Percentiles rank a stretch among this genome's conserved stretches.
Evolutionary conservation across 2,329 filamentous ascomycete genomes (phyloP).

Genomic region (Dactylellina cionopaga): DNA sequence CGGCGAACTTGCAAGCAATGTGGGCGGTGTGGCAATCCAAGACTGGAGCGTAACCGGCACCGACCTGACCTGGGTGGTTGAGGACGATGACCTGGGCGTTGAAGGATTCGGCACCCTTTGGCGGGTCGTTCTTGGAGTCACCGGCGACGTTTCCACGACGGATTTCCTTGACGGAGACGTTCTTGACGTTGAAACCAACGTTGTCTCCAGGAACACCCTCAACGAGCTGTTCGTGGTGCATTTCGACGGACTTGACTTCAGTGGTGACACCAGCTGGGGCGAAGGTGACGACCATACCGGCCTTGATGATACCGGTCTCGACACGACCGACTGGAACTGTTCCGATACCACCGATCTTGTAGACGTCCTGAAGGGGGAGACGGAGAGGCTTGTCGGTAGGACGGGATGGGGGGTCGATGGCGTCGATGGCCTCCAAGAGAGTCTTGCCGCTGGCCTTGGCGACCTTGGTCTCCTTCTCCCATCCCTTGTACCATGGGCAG

Average conservation of each 20-base stretch:
- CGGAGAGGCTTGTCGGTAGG: constrained; percentile 99
- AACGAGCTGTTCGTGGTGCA: constrained; percentile 84
- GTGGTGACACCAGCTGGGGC: constrained; percentile 98
- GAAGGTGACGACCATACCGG: constrained; percentile 95
- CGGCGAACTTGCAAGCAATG: constrained; percentile 99
- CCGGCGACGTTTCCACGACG: constrained; percentile 99
- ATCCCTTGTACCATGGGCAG: constrained; percentile 99
- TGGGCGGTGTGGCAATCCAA: constrained; percentile 99
- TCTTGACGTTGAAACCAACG: constrained; percentile 99
- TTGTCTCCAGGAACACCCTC: constrained; percentile 99
- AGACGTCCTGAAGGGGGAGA: constrained; percentile 99
- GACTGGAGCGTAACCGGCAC: constrained; percentile 98
- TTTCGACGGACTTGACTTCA: constrained; percentile 99
- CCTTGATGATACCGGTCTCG: constrained; percentile 97
- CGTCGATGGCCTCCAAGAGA: constrained; percentile 97
- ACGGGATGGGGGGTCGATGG: constrained; percentile 90
- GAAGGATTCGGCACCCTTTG: constrained; percentile 88
- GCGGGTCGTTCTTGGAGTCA: constrained; percentile 99
- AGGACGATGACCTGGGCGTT: constrained; percentile 99
- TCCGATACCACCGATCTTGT: constrained; percentile 99
- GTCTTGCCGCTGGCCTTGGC: constrained; percentile 92
- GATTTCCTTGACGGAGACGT: constrained; percentile 99
- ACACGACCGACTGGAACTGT: constrained; percentile 99
- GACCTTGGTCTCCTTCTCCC: constrained; percentile 97
- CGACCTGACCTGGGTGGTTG: constrained; percentile 99